Percentiles rank a stretch among this genome's conserved stretches.
phyloP scores from a whole-genome alignment of 164 flowering plant genomes.

The Vitis labrusca region DNA sequence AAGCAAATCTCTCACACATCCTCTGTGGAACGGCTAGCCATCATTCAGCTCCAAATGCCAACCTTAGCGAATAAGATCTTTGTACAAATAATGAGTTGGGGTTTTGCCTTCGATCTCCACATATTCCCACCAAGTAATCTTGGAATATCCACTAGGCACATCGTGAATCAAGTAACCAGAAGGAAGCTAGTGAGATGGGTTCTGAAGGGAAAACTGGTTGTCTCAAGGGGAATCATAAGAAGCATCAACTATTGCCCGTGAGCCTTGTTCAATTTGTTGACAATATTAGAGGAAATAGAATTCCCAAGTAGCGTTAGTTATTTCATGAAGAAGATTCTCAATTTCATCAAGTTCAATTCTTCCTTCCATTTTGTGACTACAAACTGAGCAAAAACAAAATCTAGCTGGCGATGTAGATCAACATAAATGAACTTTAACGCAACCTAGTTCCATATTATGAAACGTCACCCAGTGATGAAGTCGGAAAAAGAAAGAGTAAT shows the following conservation, averaged over 20 bases:
- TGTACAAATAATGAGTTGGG: slow-evolving; percentile 29
- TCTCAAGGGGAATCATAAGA: slow-evolving; percentile 45
- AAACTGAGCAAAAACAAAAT: too few relatives aligned
- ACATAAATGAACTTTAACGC: too few relatives aligned
- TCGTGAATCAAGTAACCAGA: slow-evolving; percentile 69
- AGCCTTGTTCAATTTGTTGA: slow-evolving; percentile 47
- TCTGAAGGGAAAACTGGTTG: slow-evolving; percentile 27
- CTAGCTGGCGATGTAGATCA: too few relatives aligned
- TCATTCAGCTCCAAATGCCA: slow-evolving; percentile 62
- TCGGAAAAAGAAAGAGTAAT: too few relatives aligned
- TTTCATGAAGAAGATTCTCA: too few relatives aligned
- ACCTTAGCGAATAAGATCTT: slow-evolving; percentile 43
- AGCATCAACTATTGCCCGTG: slow-evolving; percentile 49
- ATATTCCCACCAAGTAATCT: slow-evolving; percentile 73
- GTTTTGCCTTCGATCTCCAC: slow-evolving; percentile 53
- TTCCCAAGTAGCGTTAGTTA: too few relatives aligned
- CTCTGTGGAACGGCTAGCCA: slow-evolving; percentile 60
- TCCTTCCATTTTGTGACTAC: too few relatives aligned
- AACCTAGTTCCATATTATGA: too few relatives aligned
- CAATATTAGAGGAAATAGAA: slow-evolving; percentile 8
- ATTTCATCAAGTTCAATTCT: too few relatives aligned
- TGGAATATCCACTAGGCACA: slow-evolving; percentile 59
- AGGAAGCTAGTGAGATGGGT: slow-evolving; percentile 42
- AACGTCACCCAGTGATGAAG: too few relatives aligned
- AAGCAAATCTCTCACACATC: slow-evolving; percentile 57